These are phyloP conservation scores for Ilex paraguariensis DNA, from an alignment of 305 asterid genomes.

Conservation along the genomic window DNA sequence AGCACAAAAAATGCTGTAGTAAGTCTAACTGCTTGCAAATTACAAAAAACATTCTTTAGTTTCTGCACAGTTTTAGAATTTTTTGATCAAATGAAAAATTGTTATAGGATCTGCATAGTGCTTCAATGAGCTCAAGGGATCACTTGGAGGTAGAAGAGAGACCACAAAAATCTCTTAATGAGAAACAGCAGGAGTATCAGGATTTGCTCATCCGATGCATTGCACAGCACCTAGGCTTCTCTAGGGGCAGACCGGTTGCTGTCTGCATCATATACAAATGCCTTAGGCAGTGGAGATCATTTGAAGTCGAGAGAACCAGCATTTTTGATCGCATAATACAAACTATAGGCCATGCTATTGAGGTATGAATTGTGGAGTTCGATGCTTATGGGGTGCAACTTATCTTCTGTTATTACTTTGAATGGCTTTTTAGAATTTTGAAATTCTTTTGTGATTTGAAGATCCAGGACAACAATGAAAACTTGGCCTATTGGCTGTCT, in stretches of 20 bases:
- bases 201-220: constrained; percentile 94
- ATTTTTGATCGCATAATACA: constrained; percentile 94
- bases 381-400: background rate
- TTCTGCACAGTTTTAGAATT: background rate
- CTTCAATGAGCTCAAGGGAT: constrained; percentile 73
- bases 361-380: constrained; percentile 40
- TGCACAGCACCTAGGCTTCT: constrained; percentile 96
- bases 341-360: constrained; percentile 93
- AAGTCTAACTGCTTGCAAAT: constrained; percentile 33
- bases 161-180: constrained; percentile 94
- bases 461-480: constrained; percentile 89
- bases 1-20: constrained; percentile 56
- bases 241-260: constrained; percentile 91
- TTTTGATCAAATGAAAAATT: constrained; percentile 8
- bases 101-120: constrained; percentile 75
- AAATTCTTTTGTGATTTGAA: constrained; percentile 25
- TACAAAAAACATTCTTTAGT: constrained; percentile 9
- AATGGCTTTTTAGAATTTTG: constrained; percentile 10
- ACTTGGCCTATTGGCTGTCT: constrained; percentile 91
- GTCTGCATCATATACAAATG: constrained; percentile 98
- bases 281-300: constrained; percentile 97
- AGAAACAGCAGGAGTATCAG: constrained; percentile 98
- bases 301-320: constrained; percentile 96
- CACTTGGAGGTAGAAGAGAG: constrained; percentile 74
- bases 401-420: too few species aligned